Percentiles rank a stretch among this genome's conserved stretches.
Conservation (phyloP, 2,329 filamentous ascomycete species). For the Fusarium pseudonygamai region DNA sequence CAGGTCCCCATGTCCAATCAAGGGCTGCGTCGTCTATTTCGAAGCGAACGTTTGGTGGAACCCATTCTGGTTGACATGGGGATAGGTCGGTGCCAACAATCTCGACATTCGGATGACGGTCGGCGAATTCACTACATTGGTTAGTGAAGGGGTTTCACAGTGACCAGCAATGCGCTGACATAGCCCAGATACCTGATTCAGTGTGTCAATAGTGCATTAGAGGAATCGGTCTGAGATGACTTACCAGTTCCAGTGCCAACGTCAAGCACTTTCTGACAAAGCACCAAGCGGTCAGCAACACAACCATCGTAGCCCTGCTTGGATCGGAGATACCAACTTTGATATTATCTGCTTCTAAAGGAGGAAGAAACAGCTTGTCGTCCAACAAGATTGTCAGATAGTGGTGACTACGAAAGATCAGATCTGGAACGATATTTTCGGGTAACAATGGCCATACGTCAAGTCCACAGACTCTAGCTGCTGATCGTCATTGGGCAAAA, state of each 20-base stretch:
- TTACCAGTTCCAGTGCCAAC: conserved; percentile 23
- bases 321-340: not conserved
- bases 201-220: not conserved
- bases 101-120: conserved; percentile 23
- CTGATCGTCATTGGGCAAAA: conserved; percentile 16
- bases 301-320: fast-evolving
- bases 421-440: fast-evolving
- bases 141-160: fast-evolving
- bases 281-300: not conserved
- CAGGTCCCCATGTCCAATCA: conserved; percentile 27
- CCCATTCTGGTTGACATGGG: conserved; percentile 31
- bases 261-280: conserved; percentile 9
- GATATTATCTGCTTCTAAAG: not conserved
- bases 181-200: conserved; percentile 20
- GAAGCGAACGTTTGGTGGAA: conserved; percentile 36
- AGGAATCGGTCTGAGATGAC: fast-evolving
- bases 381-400: conserved; percentile 15
- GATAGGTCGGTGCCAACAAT: conserved; percentile 34
- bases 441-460: not conserved
- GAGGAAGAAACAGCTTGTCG: conserved; percentile 1
- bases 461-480: conserved; percentile 21
- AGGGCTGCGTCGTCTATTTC: conserved; percentile 31
- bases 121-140: conserved; percentile 24
- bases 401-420: not conserved
- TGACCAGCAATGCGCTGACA: not conserved